Evolutionary conservation across 108 stramenopile species (phyloP).

Genomic region (Pelagomonas calceolata): DNA sequence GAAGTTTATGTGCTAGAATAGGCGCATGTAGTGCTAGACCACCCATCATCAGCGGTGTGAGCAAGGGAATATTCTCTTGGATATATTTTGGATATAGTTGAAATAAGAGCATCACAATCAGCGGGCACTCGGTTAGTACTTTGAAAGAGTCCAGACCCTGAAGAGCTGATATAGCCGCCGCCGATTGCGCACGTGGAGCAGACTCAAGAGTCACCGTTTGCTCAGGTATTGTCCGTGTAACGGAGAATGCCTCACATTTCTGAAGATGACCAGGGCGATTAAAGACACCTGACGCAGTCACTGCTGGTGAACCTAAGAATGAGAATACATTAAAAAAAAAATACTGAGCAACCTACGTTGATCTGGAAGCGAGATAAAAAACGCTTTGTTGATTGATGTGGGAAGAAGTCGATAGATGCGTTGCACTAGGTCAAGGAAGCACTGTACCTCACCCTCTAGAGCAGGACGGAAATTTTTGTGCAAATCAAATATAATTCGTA

Average conservation of each 20-base stretch:
- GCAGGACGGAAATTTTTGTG: conserved; percentile 61
- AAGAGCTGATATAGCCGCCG: neutral
- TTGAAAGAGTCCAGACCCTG: conserved; percentile 44
- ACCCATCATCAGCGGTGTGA: conserved; percentile 78
- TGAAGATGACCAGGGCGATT: too few relatives aligned
- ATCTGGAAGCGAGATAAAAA: conserved; percentile 6
- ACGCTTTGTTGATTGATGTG: conserved; percentile 46
- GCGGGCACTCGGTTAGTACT: conserved; percentile 76
- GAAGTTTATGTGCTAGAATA: conserved; percentile 3
- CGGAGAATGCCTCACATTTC: too few relatives aligned
- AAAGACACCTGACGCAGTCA: too few relatives aligned
- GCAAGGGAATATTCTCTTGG: conserved; percentile 56
- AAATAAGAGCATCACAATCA: conserved; percentile 81
- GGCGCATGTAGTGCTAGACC: conserved; percentile 64
- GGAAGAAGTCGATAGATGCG: conserved; percentile 49
- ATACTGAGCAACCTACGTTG: too few relatives aligned
- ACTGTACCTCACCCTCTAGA: conserved; percentile 63
- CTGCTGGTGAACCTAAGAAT: too few relatives aligned
- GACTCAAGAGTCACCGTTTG: neutral
- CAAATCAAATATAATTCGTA: conserved; percentile 67
- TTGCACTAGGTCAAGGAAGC: conserved; percentile 59
- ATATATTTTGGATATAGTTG: conserved; percentile 76
- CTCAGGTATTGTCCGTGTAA: too few relatives aligned
- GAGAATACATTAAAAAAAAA: too few relatives aligned
- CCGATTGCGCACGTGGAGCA: neutral